These are phyloP conservation scores for Perkinsus marinus DNA, from an alignment of 169 alveolate species.

Conservation along the genomic window DNA sequence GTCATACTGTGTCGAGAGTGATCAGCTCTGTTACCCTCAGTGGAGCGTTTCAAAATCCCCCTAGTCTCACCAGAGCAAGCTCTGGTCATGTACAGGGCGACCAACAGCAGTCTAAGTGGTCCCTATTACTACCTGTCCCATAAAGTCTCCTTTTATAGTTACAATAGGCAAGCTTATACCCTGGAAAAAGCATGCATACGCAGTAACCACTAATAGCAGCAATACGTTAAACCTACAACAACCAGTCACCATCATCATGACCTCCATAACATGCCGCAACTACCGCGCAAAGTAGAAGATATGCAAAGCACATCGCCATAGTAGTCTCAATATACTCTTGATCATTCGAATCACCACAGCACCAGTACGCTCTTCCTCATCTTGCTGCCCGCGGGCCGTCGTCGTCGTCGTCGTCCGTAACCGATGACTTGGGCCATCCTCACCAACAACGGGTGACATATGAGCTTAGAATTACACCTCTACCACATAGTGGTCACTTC, in stretches of 20 bases:
- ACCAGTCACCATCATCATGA: neutral
- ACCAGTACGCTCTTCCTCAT: neutral
- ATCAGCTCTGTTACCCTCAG: no score
- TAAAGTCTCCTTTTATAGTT: neutral
- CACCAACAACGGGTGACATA: neutral
- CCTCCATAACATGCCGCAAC: neutral
- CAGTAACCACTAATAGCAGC: neutral
- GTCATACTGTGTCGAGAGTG: no score
- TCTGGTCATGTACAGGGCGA: no score
- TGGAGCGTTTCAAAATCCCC: no score
- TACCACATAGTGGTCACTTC: neutral
- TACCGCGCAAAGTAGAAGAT: neutral
- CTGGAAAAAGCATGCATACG: neutral
- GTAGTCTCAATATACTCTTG: neutral
- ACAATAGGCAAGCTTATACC: neutral
- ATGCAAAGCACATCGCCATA: neutral
- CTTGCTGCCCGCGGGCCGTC: no score
- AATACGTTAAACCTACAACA: neutral
- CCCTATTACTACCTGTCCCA: neutral
- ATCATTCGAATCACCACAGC: neutral
- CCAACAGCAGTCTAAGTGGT: neutral
- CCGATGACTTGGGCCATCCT: neutral
- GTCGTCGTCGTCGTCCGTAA: no score
- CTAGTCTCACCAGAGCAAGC: no score
- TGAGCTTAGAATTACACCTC: neutral